Percentiles rank a stretch among this genome's conserved stretches.
phyloP scores from a whole-genome alignment of 2,329 filamentous ascomycete genomes.

The Cladosporium sp. region DNA sequence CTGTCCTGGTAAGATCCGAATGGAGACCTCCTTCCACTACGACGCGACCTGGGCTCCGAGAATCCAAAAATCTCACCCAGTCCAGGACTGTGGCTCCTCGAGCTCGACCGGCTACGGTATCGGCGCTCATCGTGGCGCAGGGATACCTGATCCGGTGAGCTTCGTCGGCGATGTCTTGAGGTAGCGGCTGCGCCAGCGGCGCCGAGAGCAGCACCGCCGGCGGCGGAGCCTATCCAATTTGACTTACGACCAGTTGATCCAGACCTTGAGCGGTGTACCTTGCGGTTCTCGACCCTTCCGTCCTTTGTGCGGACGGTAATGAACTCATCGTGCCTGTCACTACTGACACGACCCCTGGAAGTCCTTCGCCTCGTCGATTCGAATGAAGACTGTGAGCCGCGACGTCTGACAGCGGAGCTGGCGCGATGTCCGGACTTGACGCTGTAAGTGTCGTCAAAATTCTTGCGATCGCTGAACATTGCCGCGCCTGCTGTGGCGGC shows the following conservation, averaged over 20 bases:
- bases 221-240: slow-evolving; percentile 24
- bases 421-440: slow-evolving; percentile 54
- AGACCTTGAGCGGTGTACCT: slow-evolving; percentile 34
- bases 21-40: slow-evolving; percentile 16
- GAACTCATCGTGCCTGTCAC: slow-evolving; percentile 24
- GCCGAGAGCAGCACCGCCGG: slow-evolving; percentile 29
- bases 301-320: slow-evolving; percentile 34
- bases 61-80: slow-evolving; percentile 30
- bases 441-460: slow-evolving; percentile 63
- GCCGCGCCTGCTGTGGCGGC: slow-evolving; percentile 51
- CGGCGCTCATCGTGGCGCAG: slow-evolving; percentile 30
- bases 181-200: slow-evolving; percentile 26
- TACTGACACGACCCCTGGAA: slow-evolving; percentile 22
- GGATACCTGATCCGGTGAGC: slow-evolving; percentile 24
- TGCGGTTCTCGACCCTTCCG: slow-evolving; percentile 31
- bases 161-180: slow-evolving; percentile 22
- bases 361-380: slow-evolving; percentile 29
- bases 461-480: slow-evolving; percentile 52
- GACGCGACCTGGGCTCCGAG: slow-evolving; percentile 15
- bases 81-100: slow-evolving; percentile 38
- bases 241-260: slow-evolving; percentile 39
- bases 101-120: slow-evolving; percentile 48
- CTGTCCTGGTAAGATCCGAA: slow-evolving; percentile 23
- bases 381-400: slow-evolving; percentile 35
- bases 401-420: slow-evolving; percentile 35